These are phyloP conservation scores for Spiraea crenata DNA, from an alignment of 331 rosid genomes.

Conservation along the genomic window DNA sequence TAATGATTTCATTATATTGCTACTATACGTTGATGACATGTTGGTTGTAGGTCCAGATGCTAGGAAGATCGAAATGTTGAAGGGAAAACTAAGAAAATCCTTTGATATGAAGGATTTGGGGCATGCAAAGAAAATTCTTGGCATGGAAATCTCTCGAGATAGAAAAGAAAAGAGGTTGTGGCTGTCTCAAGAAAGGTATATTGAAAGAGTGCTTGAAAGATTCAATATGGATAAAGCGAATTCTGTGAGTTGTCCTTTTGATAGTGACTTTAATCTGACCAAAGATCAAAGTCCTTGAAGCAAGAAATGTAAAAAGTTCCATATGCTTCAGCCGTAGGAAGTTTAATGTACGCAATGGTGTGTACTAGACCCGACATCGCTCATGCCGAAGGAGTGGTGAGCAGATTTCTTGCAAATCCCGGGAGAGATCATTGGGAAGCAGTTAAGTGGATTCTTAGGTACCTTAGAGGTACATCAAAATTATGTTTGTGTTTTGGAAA, in stretches of 20 bases:
- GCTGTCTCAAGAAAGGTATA: slow-evolving; percentile 6
- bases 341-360: background rate
- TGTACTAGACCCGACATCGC: background rate
- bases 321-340: background rate
- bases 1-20: background rate
- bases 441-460: slow-evolving; percentile 9
- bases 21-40: slow-evolving; percentile 2
- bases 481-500: background rate
- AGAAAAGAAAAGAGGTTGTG: background rate
- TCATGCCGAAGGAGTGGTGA: background rate
- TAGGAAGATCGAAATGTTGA: background rate
- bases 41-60: background rate
- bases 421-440: background rate
- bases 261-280: background rate
- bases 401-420: background rate
- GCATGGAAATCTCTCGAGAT: background rate
- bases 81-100: background rate
- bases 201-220: background rate
- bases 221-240: background rate
- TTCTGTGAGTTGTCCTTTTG: background rate
- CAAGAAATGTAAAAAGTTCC: background rate
- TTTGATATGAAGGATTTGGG: slow-evolving; percentile 6
- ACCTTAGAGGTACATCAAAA: background rate
- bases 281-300: background rate
- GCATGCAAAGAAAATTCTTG: background rate